These are phyloP conservation scores for Manihot esculenta DNA, from an alignment of 441 rosid species.

Conservation along the genomic window DNA sequence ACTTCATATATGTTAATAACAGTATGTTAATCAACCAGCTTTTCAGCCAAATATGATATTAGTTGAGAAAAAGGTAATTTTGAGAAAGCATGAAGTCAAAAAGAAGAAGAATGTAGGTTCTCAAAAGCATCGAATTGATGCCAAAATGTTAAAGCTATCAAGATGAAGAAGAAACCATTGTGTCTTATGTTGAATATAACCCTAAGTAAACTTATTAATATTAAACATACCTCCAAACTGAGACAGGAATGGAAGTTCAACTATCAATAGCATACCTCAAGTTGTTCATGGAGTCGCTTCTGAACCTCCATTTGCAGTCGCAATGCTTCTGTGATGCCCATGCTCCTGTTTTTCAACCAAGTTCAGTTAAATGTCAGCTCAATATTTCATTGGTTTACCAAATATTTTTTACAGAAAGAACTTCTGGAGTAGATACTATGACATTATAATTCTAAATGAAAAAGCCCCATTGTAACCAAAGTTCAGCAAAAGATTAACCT, in stretches of 20 bases:
- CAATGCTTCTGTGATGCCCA: slow-evolving; percentile 81
- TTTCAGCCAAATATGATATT: no score
- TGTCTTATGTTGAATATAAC: not conserved
- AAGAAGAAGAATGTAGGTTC: no score
- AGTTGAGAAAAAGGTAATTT: not conserved
- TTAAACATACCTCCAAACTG: not conserved
- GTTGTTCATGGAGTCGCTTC: slow-evolving; percentile 91
- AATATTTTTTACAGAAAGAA: not conserved
- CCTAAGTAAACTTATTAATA: not conserved
- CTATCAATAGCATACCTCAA: slow-evolving; percentile 53
- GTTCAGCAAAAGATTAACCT: no score
- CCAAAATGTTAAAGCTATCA: no score
- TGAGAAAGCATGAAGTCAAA: no score
- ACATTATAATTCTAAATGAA: not conserved
- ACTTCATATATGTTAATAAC: no score
- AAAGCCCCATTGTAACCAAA: not conserved
- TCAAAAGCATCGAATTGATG: no score
- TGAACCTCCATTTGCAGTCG: slow-evolving; percentile 91
- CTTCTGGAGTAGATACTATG: not conserved
- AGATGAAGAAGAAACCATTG: not conserved
- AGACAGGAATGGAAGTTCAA: slow-evolving; percentile 14
- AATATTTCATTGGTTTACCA: not conserved
- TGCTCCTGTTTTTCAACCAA: slow-evolving; percentile 47
- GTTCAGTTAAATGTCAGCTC: slow-evolving; percentile 13
- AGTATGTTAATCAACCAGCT: no score